These are phyloP conservation scores for Russula abietina DNA, from an alignment of 768 basidiomycete genomes.

Conservation along the genomic window DNA sequence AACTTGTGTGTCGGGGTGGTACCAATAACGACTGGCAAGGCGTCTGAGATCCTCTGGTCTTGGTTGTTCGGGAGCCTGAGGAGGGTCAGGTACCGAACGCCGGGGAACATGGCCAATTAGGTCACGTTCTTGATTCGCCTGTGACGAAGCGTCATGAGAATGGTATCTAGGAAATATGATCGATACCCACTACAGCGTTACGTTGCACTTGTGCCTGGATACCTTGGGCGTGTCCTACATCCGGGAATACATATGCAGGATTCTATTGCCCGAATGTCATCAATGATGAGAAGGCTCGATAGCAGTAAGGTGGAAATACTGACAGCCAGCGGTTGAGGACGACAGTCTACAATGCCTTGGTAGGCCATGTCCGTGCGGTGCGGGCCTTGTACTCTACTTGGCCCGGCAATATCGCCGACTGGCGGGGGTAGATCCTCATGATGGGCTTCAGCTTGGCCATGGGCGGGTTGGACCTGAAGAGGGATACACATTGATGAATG, in stretches of 20 bases:
- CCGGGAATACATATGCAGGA: background rate
- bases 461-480: background rate
- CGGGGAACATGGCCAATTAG: background rate
- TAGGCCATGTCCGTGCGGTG: background rate
- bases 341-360: background rate
- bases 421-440: background rate
- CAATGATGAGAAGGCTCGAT: background rate
- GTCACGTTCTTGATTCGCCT: background rate
- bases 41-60: background rate
- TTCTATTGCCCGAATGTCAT: background rate
- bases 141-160: background rate
- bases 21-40: background rate
- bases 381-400: background rate
- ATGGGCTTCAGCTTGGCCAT: background rate
- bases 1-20: background rate
- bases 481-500: background rate
- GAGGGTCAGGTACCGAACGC: background rate
- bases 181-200: background rate
- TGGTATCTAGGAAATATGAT: background rate
- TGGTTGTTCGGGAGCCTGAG: background rate
- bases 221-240: background rate
- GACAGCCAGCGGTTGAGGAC: background rate
- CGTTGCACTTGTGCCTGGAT: background rate
- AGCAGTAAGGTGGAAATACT: no score
- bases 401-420: background rate